Evolutionary conservation across 1,139 yeast genomes (phyloP), one percentile per base, ranked within the genome.

Genomic region (Yamadazyma dendronema): DNA sequence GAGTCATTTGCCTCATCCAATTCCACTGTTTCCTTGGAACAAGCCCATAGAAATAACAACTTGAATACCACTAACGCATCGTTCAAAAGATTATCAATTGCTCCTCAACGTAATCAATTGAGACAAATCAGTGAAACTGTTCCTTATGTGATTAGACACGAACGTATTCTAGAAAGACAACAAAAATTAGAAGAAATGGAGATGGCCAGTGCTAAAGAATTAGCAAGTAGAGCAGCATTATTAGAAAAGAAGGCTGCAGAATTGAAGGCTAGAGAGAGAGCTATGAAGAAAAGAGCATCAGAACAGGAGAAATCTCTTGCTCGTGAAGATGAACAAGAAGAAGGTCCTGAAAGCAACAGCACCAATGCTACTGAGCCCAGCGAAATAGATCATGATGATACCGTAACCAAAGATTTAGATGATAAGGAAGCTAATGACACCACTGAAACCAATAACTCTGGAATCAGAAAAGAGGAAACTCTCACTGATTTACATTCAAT

Each of bases 121-220:
- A 74, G 94, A 56, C 84, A 81, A 56, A 79, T 84, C 39, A 81
- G 89, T 26, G 92, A 84, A 54, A 84, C 92, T 2, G 87, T 84
- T 22, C 94, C 94, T 24, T 84, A 84, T 49, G 84, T 84, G 26
- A 66, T 84, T 46, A 76, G 86, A 55, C 92, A 84, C 56, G 92
- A 84, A 57, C 73, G 85, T 43, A 74, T 84, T 39, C 64, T 81
- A 48, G 84, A 84, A 41, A 81, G 86, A 58, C 90, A 84, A 54
- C 86, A 81, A 42, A 84, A 82, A 60, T 65, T 84, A 43, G 90
- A 84, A 54, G 88, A 84, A 52, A 64, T 84, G 64, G 94, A 84
- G 56, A 81, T 82, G 57, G 83, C 82, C 43, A 78, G 86, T 44
- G 92, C 92, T 0, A 74, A 74, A 54, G 90, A 84, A 52, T 65